These are phyloP conservation scores for Trifolium pratense DNA, from an alignment of 306 rosid species.

Conservation along the genomic window DNA sequence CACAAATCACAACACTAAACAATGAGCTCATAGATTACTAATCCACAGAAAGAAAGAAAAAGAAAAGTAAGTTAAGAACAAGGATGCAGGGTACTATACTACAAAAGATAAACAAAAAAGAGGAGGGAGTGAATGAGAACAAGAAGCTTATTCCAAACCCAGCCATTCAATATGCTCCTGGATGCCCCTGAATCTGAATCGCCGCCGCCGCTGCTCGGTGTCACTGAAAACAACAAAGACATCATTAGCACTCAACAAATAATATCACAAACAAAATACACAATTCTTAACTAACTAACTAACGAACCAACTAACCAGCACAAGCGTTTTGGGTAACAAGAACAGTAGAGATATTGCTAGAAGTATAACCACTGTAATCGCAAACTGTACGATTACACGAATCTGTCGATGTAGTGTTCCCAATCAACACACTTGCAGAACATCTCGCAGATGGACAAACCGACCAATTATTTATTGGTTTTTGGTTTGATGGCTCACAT, in stretches of 20 bases:
- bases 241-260: neutral
- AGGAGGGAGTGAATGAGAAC: slow-evolving; percentile 48
- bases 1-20: slow-evolving; percentile 16
- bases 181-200: slow-evolving; percentile 43
- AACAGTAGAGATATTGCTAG: slow-evolving; percentile 43
- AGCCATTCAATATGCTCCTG: slow-evolving; percentile 45
- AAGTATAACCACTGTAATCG: slow-evolving; percentile 66
- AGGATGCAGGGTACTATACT: slow-evolving; percentile 29
- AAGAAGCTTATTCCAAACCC: slow-evolving; percentile 48
- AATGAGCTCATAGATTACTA: slow-evolving; percentile 28
- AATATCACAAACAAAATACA: slow-evolving; percentile 12
- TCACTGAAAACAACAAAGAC: slow-evolving; percentile 43
- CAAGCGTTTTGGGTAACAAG: slow-evolving; percentile 52
- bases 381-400: slow-evolving; percentile 59
- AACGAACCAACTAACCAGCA: slow-evolving; percentile 71
- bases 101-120: slow-evolving; percentile 37
- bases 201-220: slow-evolving; percentile 39
- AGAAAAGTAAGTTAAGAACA: neutral
- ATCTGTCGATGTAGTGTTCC: slow-evolving; percentile 45
- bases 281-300: neutral
- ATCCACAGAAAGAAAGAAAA: neutral
- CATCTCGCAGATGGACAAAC: slow-evolving; percentile 66
- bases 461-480: slow-evolving; percentile 48
- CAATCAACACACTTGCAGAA: slow-evolving; percentile 42
- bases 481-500: slow-evolving; percentile 59